Evolutionary conservation across 805 yeast genomes (phyloP), one percentile per base, ranked within the genome.

Genomic region (Metschnikowia henanensis): DNA sequence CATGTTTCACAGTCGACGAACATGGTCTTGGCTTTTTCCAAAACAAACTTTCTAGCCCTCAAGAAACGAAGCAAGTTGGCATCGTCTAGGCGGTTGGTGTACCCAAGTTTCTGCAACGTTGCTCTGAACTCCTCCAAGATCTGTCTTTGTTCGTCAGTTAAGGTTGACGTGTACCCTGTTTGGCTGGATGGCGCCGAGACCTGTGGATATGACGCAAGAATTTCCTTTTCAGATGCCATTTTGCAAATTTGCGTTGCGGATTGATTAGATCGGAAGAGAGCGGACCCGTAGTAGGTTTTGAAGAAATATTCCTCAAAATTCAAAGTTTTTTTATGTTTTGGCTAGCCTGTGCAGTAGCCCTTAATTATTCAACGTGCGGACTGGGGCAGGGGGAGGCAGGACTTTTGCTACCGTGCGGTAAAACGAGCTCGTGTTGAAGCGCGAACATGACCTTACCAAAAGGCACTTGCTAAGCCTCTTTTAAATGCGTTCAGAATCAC

Each of bases 21-120:
- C 99, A 94, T 94, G 49, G 76, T 80, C 59, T 77, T 76, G 22
- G 99, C 87, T 58, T 83, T 79, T 47, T 71, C 76, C 25, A 91
- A 73, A 58, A 90, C 97, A 61, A 94, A 94, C 75, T 90, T 91
- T 69, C 99, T 83, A 8, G 99, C 99, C 61, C 98, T 81, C 51
- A 94, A 73, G 68, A 94, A 94, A 57, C 99, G 83, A 52, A 80
- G 73, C 51, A 86, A 69, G 3, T 94, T 77, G 13, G 96, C 88
- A 58, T 88, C 96, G 65, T 94, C 99, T 42, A 87, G 66, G 57
- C 98, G 82, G 40, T 80, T 76, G n/a, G 72, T 75, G 69, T 74
- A 89, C 5, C 95, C 96, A 40, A 70, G 76, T 10, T 75, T 83
- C 45, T 65, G 66, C 50, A 91, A 73, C 37, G 75, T 68, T 16